Base-by-base conservation (phyloP, 2,329 filamentous ascomycete genomes). In the Xylaria sp. region DNA sequence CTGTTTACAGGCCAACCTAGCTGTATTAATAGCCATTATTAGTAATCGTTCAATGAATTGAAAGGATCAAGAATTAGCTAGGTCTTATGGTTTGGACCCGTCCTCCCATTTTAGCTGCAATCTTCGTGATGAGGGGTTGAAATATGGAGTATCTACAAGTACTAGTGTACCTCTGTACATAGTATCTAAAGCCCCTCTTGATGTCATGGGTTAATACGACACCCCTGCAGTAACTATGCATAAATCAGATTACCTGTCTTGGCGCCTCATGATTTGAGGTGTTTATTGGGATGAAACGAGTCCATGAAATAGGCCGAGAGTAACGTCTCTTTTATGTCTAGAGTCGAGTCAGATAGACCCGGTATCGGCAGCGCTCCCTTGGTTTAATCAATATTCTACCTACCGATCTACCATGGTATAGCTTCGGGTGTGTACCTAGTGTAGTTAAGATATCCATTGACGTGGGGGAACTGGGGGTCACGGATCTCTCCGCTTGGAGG, bases 61-160 rank as follows among this genome's bases (percentile, higher is more conserved):
- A 3, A 55, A 32, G 40, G 16, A 44, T 32, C 23, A 10, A 29
- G 29, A 32, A 23, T 29, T 54, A 32, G 50, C 29, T 55, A 32
- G 50, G 42, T 55, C 35, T 54, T 47, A 54, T 47, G 12, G 25
- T n/a, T 61, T 29, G 13, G 35, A 44, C 23, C 5, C 13, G 44
- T 44, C 12, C n/a, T 18, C 44, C 27, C 32, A 29, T 32, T 51
- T 63, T 48, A 29, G n/a, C 53, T 47, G 54, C 53, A 35, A 42
- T 44, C 40, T 37, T 59, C 54, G 55, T 25, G 55, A 32, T 65
- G 63, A 65, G 57, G 63, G 47, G 63, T 58, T 51, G 1, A 55
- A 37, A 18, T 51, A 21, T 25, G 47, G 21, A 16, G 47, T 6
- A 48, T 8, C 23, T 40, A 40, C 35, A 10, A 40, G 9, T 40